Evolutionary conservation across 345 rosid genomes (phyloP).

Genomic region (Gossypium rotundifolium): DNA sequence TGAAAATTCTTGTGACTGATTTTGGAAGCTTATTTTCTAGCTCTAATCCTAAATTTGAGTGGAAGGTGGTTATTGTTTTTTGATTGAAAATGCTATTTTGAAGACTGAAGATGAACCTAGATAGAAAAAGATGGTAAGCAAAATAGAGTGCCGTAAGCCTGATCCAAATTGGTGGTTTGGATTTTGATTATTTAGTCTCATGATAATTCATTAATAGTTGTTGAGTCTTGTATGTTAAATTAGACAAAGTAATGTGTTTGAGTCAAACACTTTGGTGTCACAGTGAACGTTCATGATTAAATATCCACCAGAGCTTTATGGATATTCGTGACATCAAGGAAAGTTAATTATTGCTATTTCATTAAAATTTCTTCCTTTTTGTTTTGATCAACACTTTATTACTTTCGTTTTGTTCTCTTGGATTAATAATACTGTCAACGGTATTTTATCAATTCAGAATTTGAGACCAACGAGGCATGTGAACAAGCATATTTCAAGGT

Average conservation of each 20-base stretch:
- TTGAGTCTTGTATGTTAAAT: no score
- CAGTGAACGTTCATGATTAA: no score
- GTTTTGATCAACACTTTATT: not conserved
- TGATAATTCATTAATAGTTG: no score
- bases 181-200: no score
- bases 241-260: no score
- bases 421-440: not conserved
- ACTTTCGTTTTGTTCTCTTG: not conserved
- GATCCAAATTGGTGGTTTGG: no score
- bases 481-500: slow-evolving; percentile 91
- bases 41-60: not conserved
- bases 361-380: not conserved
- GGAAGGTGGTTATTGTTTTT: not conserved
- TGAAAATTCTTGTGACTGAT: not conserved
- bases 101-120: not conserved
- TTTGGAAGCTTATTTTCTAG: not conserved
- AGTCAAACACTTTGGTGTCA: no score
- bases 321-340: no score
- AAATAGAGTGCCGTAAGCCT: not conserved
- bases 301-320: no score
- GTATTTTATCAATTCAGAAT: slow-evolving; percentile 44
- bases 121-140: not conserved
- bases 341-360: not conserved
- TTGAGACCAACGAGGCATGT: slow-evolving; percentile 67
- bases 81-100: not conserved